Conservation (phyloP, 2,329 filamentous ascomycete genomes). For the Gyromitra esculenta region DNA sequence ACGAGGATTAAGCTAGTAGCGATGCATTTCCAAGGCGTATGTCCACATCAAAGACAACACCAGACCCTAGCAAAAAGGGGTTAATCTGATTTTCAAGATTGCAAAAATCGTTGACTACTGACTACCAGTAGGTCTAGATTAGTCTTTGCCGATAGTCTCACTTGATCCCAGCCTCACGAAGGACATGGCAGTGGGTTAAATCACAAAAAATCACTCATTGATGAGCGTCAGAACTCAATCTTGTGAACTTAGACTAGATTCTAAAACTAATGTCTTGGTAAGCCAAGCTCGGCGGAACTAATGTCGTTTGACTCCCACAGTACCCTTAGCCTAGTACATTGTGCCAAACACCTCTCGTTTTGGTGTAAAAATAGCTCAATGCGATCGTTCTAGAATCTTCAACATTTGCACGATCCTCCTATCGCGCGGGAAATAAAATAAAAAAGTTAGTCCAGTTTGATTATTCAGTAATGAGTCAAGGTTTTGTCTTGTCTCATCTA, state of each 20-base stretch:
- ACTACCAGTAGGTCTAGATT: no score
- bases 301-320: not conserved
- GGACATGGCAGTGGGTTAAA: not conserved
- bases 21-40: no score
- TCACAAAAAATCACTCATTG: conserved; percentile 6
- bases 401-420: not conserved
- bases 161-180: not conserved
- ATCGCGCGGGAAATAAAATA: not conserved
- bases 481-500: conserved; percentile 1
- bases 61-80: no score
- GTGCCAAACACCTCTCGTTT: not conserved
- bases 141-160: not conserved
- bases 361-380: not conserved
- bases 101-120: no score
- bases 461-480: conserved; percentile 3
- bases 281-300: not conserved
- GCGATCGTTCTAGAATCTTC: not conserved
- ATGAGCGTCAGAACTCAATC: not conserved
- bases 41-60: no score
- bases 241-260: not conserved
- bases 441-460: not conserved
- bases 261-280: not conserved
- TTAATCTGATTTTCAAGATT: no score
- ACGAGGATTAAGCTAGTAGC: no score
- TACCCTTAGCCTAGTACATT: not conserved